Conservation (phyloP, 441 rosid species). For the Gossypium schwendimanii region DNA sequence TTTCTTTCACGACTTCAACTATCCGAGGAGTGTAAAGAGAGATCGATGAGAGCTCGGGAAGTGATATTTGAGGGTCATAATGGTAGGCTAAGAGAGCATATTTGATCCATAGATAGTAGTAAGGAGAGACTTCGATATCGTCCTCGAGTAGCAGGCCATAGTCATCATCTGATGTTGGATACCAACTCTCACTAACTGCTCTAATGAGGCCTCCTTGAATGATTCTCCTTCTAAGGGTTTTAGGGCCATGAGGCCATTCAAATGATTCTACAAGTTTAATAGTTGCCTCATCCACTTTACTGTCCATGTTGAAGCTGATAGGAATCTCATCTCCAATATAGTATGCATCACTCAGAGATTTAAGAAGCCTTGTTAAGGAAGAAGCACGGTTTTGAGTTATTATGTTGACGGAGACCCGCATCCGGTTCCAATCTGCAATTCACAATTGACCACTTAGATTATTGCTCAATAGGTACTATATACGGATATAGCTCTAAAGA, state of each 20-base stretch:
- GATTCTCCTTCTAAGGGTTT: conserved; percentile 82
- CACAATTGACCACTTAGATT: background rate
- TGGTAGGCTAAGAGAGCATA: conserved; percentile 83
- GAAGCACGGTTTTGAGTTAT: conserved; percentile 76
- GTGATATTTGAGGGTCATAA: conserved; percentile 74
- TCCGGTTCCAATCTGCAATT: conserved; percentile 83
- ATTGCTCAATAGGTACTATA: background rate
- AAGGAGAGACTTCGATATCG: conserved; percentile 94
- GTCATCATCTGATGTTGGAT: conserved; percentile 86
- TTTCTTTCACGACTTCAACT: conserved; percentile 89
- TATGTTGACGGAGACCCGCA: conserved; percentile 78
- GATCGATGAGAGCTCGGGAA: conserved; percentile 84
- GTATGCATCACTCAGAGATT: conserved; percentile 67
- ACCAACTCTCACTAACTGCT: conserved; percentile 98
- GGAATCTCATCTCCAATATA: conserved; percentile 77
- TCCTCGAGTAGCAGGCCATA: conserved; percentile 87
- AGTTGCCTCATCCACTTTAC: conserved; percentile 83
- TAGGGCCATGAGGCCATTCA: conserved; percentile 85
- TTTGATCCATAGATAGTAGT: conserved; percentile 88
- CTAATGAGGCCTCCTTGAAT: conserved; percentile 93
- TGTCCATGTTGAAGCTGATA: conserved; percentile 90
- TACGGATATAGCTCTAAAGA: background rate
- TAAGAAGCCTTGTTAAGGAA: conserved; percentile 71
- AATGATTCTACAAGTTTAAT: conserved; percentile 63
- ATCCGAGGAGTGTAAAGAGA: conserved; percentile 82